A percentile compares a stretch with the other conserved stretches of the same genome.
Evolutionary conservation across 257 asterid species (phyloP).

Genomic region (Fraxinus excelsior): DNA sequence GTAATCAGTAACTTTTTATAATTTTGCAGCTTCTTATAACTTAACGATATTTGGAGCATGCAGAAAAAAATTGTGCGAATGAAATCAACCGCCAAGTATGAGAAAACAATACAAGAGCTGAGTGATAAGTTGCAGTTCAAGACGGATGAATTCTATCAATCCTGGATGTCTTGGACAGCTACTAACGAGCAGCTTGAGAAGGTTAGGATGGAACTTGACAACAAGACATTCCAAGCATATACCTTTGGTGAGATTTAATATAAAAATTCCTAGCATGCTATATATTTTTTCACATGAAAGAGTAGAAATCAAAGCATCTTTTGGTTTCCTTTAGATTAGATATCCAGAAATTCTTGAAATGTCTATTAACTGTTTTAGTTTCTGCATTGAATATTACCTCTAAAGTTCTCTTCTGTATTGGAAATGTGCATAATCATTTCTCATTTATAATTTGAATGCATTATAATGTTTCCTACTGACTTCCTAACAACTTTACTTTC

Average conservation of each 20-base stretch:
- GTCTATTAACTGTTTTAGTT: neutral
- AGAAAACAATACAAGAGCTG: constrained; percentile 75
- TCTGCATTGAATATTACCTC: neutral
- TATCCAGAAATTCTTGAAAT: neutral
- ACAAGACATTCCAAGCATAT: constrained; percentile 67
- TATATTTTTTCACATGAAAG: too few species aligned
- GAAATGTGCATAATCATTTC: neutral
- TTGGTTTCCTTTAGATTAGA: too few species aligned
- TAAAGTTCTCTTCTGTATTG: constrained; percentile 1
- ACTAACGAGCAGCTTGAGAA: constrained; percentile 81
- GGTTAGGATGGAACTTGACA: constrained; percentile 88
- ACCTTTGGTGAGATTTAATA: constrained; percentile 64
- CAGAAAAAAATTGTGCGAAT: constrained; percentile 61
- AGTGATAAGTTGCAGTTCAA: constrained; percentile 64
- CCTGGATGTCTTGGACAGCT: constrained; percentile 95
- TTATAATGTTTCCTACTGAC: neutral
- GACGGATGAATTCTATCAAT: constrained; percentile 89
- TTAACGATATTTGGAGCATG: constrained; percentile 26
- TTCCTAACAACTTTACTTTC: neutral
- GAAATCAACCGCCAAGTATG: constrained; percentile 69
- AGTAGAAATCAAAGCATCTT: too few species aligned
- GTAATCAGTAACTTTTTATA: neutral
- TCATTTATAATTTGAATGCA: neutral
- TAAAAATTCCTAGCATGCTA: too few species aligned
- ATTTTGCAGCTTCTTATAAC: constrained; percentile 16